Evolutionary conservation across 495 filamentous ascomycete genomes (phyloP).

Genomic region (Penicillium antarcticum): DNA sequence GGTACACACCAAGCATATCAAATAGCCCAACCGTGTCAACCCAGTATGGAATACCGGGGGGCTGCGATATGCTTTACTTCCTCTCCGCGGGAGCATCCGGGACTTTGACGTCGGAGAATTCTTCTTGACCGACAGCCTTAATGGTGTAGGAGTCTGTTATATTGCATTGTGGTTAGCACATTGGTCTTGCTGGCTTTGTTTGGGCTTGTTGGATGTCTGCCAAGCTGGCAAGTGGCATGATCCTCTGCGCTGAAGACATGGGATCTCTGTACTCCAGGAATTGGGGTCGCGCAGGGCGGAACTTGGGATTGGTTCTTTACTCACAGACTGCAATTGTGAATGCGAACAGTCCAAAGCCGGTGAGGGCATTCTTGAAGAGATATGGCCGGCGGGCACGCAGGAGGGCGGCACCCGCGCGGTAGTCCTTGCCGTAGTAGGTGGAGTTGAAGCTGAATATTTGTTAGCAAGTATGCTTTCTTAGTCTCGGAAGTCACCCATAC

Average conservation of each 20-base stretch:
- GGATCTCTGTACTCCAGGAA: neutral
- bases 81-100: constrained; percentile 62
- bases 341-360: constrained; percentile 64
- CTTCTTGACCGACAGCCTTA: constrained; percentile 85
- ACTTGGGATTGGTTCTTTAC: constrained; percentile 24
- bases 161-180: neutral
- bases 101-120: constrained; percentile 93
- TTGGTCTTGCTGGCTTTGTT: neutral
- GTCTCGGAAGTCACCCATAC: constrained; percentile 23
- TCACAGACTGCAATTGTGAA: constrained; percentile 80
- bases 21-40: neutral
- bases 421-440: constrained; percentile 85
- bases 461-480: constrained; percentile 6
- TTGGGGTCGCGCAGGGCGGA: neutral
- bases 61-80: constrained; percentile 8
- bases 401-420: constrained; percentile 76
- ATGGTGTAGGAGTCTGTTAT: constrained; percentile 81
- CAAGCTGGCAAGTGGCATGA: constrained; percentile 2
- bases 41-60: neutral
- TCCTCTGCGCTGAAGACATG: neutral
- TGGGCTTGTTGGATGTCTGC: neutral
- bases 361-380: constrained; percentile 80
- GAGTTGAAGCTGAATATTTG: constrained; percentile 59
- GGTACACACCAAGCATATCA: constrained; percentile 11
- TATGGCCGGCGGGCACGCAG: constrained; percentile 89